phyloP scores from a whole-genome alignment of 78 protist genomes.

The Emiliania huxleyi region DNA sequence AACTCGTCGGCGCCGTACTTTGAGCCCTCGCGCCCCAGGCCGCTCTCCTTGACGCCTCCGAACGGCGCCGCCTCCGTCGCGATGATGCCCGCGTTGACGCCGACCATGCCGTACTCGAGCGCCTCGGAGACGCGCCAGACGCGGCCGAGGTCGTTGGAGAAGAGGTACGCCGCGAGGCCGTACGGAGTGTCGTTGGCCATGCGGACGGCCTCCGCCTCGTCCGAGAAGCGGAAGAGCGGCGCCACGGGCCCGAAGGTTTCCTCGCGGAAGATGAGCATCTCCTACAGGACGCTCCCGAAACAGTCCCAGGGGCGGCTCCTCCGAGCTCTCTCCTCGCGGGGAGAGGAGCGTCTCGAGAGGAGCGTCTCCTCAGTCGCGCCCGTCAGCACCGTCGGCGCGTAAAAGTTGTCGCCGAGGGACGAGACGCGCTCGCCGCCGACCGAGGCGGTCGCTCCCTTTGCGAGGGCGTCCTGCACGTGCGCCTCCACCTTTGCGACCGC shows the following conservation, averaged over 20 bases:
- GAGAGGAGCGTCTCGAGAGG: too few species aligned
- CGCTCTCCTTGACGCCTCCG: constrained; percentile 62
- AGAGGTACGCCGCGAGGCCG: constrained; percentile 55
- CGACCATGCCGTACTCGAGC: constrained; percentile 56
- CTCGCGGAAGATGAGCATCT: not conserved
- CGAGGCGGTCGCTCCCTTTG: constrained; percentile 20
- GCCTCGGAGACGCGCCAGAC: constrained; percentile 52
- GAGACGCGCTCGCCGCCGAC: not conserved
- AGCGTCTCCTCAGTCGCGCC: too few species aligned
- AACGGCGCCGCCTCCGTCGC: constrained; percentile 57
- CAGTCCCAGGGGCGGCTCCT: too few species aligned
- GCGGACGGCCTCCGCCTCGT: constrained; percentile 45
- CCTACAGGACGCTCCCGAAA: too few species aligned
- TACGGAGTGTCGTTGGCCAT: constrained; percentile 34
- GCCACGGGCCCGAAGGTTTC: constrained; percentile 64
- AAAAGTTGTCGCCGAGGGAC: not conserved
- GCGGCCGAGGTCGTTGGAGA: constrained; percentile 32
- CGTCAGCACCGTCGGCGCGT: not conserved
- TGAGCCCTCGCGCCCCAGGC: constrained; percentile 59
- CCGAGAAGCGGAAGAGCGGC: constrained; percentile 1
- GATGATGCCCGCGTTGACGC: constrained; percentile 58
- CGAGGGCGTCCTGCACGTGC: constrained; percentile 38
- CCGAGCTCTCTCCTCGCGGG: too few species aligned
- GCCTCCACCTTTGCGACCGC: constrained; percentile 35
- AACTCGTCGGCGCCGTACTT: constrained; percentile 39